Evolutionary conservation across 768 basidiomycete species (phyloP).

Genomic region (Coprinopsis strossmayeri): DNA sequence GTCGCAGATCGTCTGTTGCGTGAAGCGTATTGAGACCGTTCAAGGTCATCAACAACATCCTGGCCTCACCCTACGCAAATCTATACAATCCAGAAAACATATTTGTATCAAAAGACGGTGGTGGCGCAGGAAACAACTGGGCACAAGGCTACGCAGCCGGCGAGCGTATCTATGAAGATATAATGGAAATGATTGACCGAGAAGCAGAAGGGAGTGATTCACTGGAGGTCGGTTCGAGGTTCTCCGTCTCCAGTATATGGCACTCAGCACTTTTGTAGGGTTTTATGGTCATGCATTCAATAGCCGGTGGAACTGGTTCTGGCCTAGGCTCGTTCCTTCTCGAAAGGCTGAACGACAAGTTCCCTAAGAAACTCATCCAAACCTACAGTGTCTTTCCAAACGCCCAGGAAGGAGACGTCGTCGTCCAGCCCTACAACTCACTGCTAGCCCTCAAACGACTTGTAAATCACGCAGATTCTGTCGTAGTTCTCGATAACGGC

Average conservation of each 20-base stretch:
- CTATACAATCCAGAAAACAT: slow-evolving; percentile 99
- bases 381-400: slow-evolving; percentile 99
- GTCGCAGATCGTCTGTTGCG: slow-evolving; percentile 18
- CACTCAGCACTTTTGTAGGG: slow-evolving; percentile 49
- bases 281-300: slow-evolving; percentile 98
- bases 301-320: slow-evolving; percentile 97
- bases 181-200: slow-evolving; percentile 98
- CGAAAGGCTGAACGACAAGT: slow-evolving; percentile 94
- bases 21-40: slow-evolving; percentile 8
- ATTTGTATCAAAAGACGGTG: slow-evolving; percentile 91
- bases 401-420: slow-evolving; percentile 88
- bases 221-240: slow-evolving; percentile 60
- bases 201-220: slow-evolving; percentile 98
- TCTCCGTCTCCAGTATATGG: background rate
- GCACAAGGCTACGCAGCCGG: slow-evolving; percentile 91
- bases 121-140: slow-evolving; percentile 99
- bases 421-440: slow-evolving; percentile 98
- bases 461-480: slow-evolving; percentile 94
- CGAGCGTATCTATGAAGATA: slow-evolving; percentile 88
- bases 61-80: slow-evolving; percentile 79
- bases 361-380: slow-evolving; percentile 98
- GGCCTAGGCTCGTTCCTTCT: slow-evolving; percentile 97
- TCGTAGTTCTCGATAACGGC: slow-evolving; percentile 95
- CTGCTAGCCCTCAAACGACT: slow-evolving; percentile 88
- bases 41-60: slow-evolving; percentile 95